Evolutionary conservation across 805 yeast genomes (phyloP).

Genomic region (Zygosaccharomyces gambellarensis): DNA sequence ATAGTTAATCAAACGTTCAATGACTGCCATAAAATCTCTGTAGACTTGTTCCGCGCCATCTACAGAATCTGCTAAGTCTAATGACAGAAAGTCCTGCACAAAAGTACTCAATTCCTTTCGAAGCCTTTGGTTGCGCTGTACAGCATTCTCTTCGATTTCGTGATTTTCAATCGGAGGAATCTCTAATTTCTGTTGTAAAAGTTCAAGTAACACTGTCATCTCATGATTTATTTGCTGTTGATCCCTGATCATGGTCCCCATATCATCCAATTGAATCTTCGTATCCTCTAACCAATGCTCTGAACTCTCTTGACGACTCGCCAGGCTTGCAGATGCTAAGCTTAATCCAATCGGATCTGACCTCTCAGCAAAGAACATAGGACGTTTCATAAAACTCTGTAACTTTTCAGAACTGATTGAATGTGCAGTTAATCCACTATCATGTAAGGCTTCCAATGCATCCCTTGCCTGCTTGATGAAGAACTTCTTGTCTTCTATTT

Average conservation of each 20-base stretch:
- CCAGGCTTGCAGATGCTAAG: constrained; percentile 17
- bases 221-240: constrained; percentile 22
- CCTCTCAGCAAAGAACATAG: constrained; percentile 30
- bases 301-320: constrained; percentile 17
- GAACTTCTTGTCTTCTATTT: constrained; percentile 25
- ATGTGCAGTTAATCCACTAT: background rate
- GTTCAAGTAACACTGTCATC: constrained; percentile 11
- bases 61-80: constrained; percentile 14
- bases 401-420: constrained; percentile 11
- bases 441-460: constrained; percentile 16
- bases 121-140: constrained; percentile 12
- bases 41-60: constrained; percentile 6
- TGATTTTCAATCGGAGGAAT: background rate
- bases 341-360: constrained; percentile 33
- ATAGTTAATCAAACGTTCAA: constrained; percentile 16
- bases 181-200: constrained; percentile 7
- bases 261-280: constrained; percentile 1
- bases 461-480: constrained; percentile 24
- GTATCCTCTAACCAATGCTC: constrained; percentile 13
- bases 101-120: constrained; percentile 12
- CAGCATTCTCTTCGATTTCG: background rate
- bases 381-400: constrained; percentile 21
- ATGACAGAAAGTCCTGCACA: constrained; percentile 13
- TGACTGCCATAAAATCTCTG: constrained; percentile 4
- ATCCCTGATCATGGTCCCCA: constrained; percentile 11